Percentiles rank a stretch among this genome's conserved stretches.
These are phyloP conservation scores for Crucibulum laeve DNA, from an alignment of 768 basidiomycete genomes.

Conservation along the genomic window DNA sequence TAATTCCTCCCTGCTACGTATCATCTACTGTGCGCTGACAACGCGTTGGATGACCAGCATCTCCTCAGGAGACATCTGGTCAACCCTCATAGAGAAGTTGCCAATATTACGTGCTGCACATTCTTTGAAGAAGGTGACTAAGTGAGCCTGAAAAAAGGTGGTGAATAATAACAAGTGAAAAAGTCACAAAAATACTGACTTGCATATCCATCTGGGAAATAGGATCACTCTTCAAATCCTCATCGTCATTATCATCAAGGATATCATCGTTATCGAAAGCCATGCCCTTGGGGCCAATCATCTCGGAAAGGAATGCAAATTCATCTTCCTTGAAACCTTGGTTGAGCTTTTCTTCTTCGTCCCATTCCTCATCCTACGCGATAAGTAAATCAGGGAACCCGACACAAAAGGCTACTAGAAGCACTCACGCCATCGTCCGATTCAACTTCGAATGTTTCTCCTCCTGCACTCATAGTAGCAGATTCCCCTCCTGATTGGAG, in stretches of 20 bases:
- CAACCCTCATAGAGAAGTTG: slow-evolving; percentile 59
- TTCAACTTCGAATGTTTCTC: slow-evolving; percentile 51
- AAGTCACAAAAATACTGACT: slow-evolving; percentile 22
- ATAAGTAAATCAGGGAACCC: no score
- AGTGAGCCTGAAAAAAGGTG: slow-evolving; percentile 47
- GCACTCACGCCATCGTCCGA: slow-evolving; percentile 69
- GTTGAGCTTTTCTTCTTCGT: slow-evolving; percentile 73
- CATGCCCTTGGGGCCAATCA: slow-evolving; percentile 70
- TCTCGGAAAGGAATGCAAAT: slow-evolving; percentile 78
- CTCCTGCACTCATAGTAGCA: slow-evolving; percentile 55
- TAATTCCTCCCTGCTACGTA: not conserved
- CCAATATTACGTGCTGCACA: slow-evolving; percentile 59
- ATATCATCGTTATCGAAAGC: slow-evolving; percentile 76
- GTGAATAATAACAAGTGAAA: not conserved
- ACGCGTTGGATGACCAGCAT: slow-evolving; percentile 56
- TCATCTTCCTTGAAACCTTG: slow-evolving; percentile 67
- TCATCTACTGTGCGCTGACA: slow-evolving; percentile 16
- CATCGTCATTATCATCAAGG: slow-evolving; percentile 74
- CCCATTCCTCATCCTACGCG: slow-evolving; percentile 94
- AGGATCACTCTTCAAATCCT: slow-evolving; percentile 84
- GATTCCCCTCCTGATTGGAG: slow-evolving; percentile 77
- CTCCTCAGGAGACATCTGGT: slow-evolving; percentile 70
- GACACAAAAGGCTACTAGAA: no score
- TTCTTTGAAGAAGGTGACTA: slow-evolving; percentile 67
- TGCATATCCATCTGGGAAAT: slow-evolving; percentile 84